Evolutionary conservation across 225 moss, liverwort and hornwort species (phyloP).

Genomic region (Pseudoscleropodium purum): DNA sequence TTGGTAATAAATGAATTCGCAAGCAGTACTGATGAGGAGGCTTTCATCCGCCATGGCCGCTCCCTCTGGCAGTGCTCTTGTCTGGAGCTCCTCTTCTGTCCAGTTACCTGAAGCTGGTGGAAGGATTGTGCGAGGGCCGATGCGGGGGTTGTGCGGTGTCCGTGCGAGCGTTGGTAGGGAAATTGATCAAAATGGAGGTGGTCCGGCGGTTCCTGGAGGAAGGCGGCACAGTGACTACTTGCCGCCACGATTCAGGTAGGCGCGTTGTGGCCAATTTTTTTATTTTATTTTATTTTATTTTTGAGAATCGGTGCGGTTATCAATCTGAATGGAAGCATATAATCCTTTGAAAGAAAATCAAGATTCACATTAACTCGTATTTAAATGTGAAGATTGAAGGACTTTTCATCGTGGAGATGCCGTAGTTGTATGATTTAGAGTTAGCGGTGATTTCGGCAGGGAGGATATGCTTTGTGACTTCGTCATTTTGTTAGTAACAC

Average conservation of each 20-base stretch:
- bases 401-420: background rate
- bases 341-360: background rate
- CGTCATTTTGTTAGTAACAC: background rate
- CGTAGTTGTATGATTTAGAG: background rate
- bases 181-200: background rate
- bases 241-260: constrained; percentile 36
- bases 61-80: background rate
- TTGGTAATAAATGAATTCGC: constrained; percentile 3
- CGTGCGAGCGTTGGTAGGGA: constrained; percentile 2
- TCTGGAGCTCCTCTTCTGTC: constrained; percentile 11
- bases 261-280: background rate
- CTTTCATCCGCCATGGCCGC: constrained; percentile 16
- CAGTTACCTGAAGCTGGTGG: background rate
- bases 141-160: background rate
- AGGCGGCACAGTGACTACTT: constrained; percentile 5
- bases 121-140: background rate
- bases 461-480: background rate
- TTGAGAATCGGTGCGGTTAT: background rate
- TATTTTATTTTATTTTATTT: background rate
- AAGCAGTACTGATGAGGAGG: constrained; percentile 10
- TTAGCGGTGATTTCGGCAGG: background rate
- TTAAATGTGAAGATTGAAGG: background rate
- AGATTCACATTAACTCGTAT: background rate
- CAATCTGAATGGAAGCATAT: background rate
- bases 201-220: background rate